A percentile compares a stretch with the other conserved stretches of the same genome.
Evolutionary conservation across 768 basidiomycete species (phyloP).

Genomic region (Fomitopsis pulvina): DNA sequence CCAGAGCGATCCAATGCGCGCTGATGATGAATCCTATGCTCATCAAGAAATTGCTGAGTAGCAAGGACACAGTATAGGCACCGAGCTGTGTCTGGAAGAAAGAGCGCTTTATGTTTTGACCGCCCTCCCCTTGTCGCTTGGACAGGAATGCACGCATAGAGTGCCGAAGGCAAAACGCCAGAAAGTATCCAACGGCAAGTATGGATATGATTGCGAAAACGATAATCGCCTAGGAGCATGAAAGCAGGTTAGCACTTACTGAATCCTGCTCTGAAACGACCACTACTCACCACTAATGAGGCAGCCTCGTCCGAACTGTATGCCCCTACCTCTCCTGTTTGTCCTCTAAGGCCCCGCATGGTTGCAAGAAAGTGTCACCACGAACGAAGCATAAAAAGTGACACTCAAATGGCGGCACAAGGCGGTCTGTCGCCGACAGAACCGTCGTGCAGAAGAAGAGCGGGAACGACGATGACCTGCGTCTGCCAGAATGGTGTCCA

Average conservation of each 20-base stretch:
- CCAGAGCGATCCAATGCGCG: slow-evolving; percentile 39
- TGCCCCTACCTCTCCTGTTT: background rate
- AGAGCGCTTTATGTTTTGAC: slow-evolving; percentile 26
- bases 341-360: background rate
- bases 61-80: slow-evolving; percentile 56
- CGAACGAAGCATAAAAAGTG: slow-evolving; percentile 14
- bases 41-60: slow-evolving; percentile 51
- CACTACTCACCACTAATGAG: slow-evolving; percentile 20
- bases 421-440: slow-evolving; percentile 20
- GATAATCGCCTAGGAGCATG: slow-evolving; percentile 32
- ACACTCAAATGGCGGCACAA: slow-evolving; percentile 15
- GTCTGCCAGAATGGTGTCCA: slow-evolving; percentile 25
- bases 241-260: no score
- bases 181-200: slow-evolving; percentile 44
- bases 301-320: background rate
- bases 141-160: slow-evolving; percentile 28
- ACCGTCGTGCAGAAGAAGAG: slow-evolving; percentile 18
- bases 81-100: slow-evolving; percentile 73
- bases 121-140: slow-evolving; percentile 5
- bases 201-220: slow-evolving; percentile 49
- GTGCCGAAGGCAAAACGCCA: slow-evolving; percentile 41
- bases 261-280: no score
- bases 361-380: background rate
- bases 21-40: slow-evolving; percentile 48
- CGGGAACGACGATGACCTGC: slow-evolving; percentile 35